A percentile compares a stretch with the other conserved stretches of the same genome.
Evolutionary conservation across 78 protist genomes (phyloP).

Genomic region (Tieghemostelium lacteum): DNA sequence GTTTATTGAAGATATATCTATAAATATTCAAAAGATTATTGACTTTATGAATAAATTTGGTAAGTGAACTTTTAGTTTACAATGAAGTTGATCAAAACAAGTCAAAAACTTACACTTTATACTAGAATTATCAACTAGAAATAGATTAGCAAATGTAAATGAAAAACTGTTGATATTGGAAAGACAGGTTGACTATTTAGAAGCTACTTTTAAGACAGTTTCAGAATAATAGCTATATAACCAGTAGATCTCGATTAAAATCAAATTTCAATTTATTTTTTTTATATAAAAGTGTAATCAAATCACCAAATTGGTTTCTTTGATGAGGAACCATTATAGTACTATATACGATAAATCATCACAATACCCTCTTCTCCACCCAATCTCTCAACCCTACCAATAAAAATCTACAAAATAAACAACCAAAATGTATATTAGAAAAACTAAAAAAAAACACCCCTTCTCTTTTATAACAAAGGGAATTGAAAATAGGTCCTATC

Average conservation of each 20-base stretch:
- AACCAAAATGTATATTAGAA: not conserved
- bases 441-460: not conserved
- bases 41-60: constrained; percentile 83
- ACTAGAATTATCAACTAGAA: constrained; percentile 77
- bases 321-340: too few species aligned
- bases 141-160: constrained; percentile 65
- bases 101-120: not conserved
- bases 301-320: too few species aligned
- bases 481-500: not conserved
- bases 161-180: constrained; percentile 72
- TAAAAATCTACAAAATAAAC: not conserved
- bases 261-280: too few species aligned
- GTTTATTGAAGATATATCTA: constrained; percentile 52
- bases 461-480: not conserved
- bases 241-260: too few species aligned
- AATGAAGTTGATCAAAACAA: not conserved
- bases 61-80: not conserved
- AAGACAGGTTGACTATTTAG: constrained; percentile 83
- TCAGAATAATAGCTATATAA: constrained; percentile 53
- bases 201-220: constrained; percentile 70
- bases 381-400: too few species aligned
- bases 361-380: too few species aligned
- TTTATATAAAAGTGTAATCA: too few species aligned
- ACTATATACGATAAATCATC: too few species aligned
- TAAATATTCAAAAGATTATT: constrained; percentile 80